A percentile compares a stretch with the other conserved stretches of the same genome.
phyloP scores from a whole-genome alignment of 1,284 basidiomycete genomes.

The Erythrobasidium hasegawianum region DNA sequence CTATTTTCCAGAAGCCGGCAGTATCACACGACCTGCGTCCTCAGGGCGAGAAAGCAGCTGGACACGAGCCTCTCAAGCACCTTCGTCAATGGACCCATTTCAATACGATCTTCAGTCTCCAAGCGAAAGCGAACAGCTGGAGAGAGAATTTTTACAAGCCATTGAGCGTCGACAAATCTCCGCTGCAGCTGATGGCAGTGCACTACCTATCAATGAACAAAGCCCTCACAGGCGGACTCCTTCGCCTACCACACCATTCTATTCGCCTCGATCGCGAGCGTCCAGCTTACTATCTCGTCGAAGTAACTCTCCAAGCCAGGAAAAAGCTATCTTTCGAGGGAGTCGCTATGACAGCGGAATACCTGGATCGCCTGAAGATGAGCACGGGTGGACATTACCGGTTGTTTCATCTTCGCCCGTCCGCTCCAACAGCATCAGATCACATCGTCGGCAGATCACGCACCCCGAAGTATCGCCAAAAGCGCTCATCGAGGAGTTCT shows the following conservation, averaged over 20 bases:
- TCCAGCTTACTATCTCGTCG: not conserved
- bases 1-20: no score
- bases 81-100: conserved; percentile 1
- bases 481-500: not conserved
- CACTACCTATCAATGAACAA: not conserved
- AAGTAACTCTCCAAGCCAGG: not conserved
- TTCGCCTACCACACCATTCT: not conserved
- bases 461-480: not conserved
- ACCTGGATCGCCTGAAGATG: not conserved
- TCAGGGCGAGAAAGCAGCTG: not conserved
- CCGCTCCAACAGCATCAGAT: not conserved
- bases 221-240: not conserved
- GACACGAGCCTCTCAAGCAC: conserved; percentile 19
- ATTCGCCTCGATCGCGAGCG: not conserved
- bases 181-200: not conserved
- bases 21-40: not conserved
- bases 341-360: not conserved
- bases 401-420: not conserved
- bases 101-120: not conserved
- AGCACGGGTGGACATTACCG: not conserved
- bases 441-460: not conserved
- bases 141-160: conserved; percentile 19
- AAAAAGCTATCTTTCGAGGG: not conserved
- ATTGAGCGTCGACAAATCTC: not conserved
- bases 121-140: not conserved